These are phyloP conservation scores for Teunomyces lycoperdinae DNA, from an alignment of 805 yeast genomes.

Conservation along the genomic window DNA sequence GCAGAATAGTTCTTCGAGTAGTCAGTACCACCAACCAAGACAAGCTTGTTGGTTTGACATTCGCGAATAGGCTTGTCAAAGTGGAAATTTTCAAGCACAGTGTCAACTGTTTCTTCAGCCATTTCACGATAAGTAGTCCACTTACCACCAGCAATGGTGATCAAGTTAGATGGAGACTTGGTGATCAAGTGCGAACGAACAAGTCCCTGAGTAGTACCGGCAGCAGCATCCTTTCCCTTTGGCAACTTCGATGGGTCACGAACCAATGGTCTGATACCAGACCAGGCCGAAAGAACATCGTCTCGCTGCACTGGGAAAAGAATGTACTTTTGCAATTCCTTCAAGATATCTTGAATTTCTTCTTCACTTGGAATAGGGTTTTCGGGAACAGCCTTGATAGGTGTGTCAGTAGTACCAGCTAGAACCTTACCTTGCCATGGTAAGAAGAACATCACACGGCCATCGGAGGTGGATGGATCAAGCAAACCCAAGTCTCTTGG, in stretches of 20 bases:
- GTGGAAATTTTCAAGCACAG: constrained; percentile 51
- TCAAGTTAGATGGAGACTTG: constrained; percentile 67
- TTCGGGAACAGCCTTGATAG: constrained; percentile 65
- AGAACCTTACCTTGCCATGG: constrained; percentile 98
- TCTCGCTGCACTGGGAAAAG: constrained; percentile 85
- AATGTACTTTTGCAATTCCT: constrained; percentile 85
- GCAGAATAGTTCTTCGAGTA: constrained; percentile 73
- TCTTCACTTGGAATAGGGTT: constrained; percentile 84
- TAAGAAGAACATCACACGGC: constrained; percentile 93
- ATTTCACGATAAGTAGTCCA: constrained; percentile 98
- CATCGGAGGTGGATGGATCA: constrained; percentile 91
- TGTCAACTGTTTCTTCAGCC: constrained; percentile 92
- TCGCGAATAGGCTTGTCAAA: constrained; percentile 36
- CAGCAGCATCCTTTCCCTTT: constrained; percentile 37
- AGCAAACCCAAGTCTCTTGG: constrained; percentile 84
- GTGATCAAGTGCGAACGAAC: constrained; percentile 87
- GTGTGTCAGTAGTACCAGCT: constrained; percentile 96
- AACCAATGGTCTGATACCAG: constrained; percentile 93
- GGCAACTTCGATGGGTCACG: constrained; percentile 66
- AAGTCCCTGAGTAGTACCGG: constrained; percentile 72
- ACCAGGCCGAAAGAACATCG: constrained; percentile 94
- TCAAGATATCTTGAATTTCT: constrained; percentile 82
- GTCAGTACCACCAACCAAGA: constrained; percentile 77
- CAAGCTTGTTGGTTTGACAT: constrained; percentile 52
- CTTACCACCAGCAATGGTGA: constrained; percentile 94